These are phyloP conservation scores for Dothistroma septosporum DNA, from an alignment of 2,329 filamentous ascomycete species.

Conservation along the genomic window DNA sequence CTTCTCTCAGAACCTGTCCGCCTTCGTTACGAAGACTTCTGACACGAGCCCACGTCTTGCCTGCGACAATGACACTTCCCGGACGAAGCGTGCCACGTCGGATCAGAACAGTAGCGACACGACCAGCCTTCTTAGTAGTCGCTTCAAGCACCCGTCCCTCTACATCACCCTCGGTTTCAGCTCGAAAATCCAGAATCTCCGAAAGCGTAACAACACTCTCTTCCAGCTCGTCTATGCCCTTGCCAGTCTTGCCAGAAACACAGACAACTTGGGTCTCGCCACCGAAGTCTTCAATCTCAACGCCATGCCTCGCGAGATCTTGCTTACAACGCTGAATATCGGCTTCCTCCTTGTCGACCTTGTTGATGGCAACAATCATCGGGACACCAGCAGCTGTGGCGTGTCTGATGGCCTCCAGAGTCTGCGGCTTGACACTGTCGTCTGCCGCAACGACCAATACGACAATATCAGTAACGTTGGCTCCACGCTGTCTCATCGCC, in stretches of 20 bases:
- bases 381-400: conserved; percentile 82
- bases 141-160: conserved; percentile 96
- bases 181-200: conserved; percentile 85
- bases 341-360: conserved; percentile 83
- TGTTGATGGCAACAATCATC: conserved; percentile 97
- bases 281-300: conserved; percentile 91
- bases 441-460: conserved; percentile 94
- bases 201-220: conserved; percentile 82
- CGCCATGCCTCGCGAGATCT: conserved; percentile 75
- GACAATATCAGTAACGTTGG: conserved; percentile 94
- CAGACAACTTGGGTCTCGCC: conserved; percentile 89
- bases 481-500: conserved; percentile 91
- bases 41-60: conserved; percentile 82
- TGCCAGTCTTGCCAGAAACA: conserved; percentile 89
- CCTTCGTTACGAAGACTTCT: conserved; percentile 80
- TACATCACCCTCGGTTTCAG: conserved; percentile 68
- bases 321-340: conserved; percentile 79
- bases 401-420: conserved; percentile 92
- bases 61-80: conserved; percentile 82
- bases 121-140: conserved; percentile 77
- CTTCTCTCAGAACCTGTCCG: conserved; percentile 66
- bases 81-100: conserved; percentile 77
- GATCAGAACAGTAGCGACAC: conserved; percentile 83
- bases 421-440: conserved; percentile 96
- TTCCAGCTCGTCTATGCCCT: conserved; percentile 86